These are phyloP conservation scores for Aeschynomene evenia DNA, from an alignment of 306 rosid species.

Conservation along the genomic window DNA sequence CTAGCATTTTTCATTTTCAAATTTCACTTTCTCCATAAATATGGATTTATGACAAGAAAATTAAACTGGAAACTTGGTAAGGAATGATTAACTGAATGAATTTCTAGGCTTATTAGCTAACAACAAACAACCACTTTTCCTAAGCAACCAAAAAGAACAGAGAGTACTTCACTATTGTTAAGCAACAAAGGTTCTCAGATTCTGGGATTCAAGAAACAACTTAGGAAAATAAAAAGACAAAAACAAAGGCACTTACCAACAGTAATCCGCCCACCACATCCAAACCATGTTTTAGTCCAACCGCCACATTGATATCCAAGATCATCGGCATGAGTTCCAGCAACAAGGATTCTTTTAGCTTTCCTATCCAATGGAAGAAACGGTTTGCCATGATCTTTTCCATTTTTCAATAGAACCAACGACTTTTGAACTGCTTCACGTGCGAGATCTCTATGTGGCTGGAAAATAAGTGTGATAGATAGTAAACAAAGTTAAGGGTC, in stretches of 20 bases:
- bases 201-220: not conserved
- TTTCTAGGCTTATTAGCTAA: slow-evolving; percentile 14
- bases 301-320: slow-evolving; percentile 94
- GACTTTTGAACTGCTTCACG: slow-evolving; percentile 87
- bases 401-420: slow-evolving; percentile 83
- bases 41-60: not conserved
- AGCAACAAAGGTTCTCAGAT: slow-evolving; percentile 7
- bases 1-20: too few relatives aligned
- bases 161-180: not conserved
- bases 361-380: slow-evolving; percentile 75
- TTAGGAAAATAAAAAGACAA: not conserved
- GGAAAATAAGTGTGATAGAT: slow-evolving; percentile 25
- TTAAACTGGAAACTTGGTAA: not conserved
- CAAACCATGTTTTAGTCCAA: slow-evolving; percentile 74
- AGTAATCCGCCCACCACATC: slow-evolving; percentile 62
- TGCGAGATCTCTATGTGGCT: slow-evolving; percentile 83
- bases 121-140: not conserved
- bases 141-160: not conserved
- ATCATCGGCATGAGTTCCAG: slow-evolving; percentile 82
- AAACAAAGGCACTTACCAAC: slow-evolving; percentile 49
- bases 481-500: not conserved
- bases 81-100: not conserved
- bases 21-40: not conserved
- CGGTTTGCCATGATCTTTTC: slow-evolving; percentile 56
- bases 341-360: slow-evolving; percentile 69